phyloP scores from a whole-genome alignment of 345 rosid genomes.

The Hypericum androsaemum region DNA sequence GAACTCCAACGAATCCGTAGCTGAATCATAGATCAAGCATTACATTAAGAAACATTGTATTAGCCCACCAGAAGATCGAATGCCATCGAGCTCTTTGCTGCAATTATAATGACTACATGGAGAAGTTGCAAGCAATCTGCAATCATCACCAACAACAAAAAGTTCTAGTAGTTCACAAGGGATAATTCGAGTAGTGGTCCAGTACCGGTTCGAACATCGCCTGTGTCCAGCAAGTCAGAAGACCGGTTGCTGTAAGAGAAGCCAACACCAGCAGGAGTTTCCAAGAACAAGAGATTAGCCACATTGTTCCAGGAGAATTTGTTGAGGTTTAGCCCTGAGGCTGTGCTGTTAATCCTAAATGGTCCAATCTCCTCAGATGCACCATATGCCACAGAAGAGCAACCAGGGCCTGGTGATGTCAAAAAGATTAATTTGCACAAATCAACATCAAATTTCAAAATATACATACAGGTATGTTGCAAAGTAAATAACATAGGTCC shows the following conservation, averaged over 20 bases:
- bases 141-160: not conserved
- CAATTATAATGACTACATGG: too few species aligned
- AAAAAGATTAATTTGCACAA: too few species aligned
- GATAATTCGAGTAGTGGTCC: not conserved
- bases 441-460: too few species aligned
- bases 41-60: not conserved
- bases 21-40: conserved; percentile 24
- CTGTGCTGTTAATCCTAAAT: conserved; percentile 57
- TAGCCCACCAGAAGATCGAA: not conserved
- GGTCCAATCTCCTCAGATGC: conserved; percentile 96
- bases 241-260: conserved; percentile 89
- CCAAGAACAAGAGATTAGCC: conserved; percentile 1
- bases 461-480: too few species aligned
- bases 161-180: not conserved
- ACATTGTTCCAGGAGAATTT: conserved; percentile 58
- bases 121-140: too few species aligned
- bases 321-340: conserved; percentile 47
- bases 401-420: conserved; percentile 60
- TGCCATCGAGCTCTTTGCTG: too few species aligned
- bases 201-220: conserved; percentile 76
- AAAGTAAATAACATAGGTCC: too few species aligned
- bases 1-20: conserved; percentile 54
- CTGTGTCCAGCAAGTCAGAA: conserved; percentile 69
- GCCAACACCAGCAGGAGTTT: conserved; percentile 78
- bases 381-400: conserved; percentile 80